phyloP scores from a whole-genome alignment of 768 basidiomycete species.

The Russula foetens region DNA sequence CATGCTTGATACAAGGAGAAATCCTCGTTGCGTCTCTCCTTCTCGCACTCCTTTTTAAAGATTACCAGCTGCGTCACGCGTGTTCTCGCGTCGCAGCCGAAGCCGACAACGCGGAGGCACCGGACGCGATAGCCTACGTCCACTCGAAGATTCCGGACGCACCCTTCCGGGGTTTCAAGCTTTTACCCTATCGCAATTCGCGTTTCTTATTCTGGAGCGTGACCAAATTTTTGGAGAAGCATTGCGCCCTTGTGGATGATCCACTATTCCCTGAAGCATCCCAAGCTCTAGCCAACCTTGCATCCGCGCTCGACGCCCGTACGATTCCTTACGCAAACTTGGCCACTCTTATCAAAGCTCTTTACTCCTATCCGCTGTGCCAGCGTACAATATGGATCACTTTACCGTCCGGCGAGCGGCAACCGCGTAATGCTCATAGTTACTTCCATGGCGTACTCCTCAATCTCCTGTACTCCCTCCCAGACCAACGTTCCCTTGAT shows the following conservation, averaged over 20 bases:
- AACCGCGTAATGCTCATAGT: slow-evolving; percentile 21
- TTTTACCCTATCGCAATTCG: not conserved
- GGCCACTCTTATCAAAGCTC: slow-evolving; percentile 14
- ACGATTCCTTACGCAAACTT: slow-evolving; percentile 2
- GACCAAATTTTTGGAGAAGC: slow-evolving; percentile 19
- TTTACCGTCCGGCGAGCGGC: slow-evolving; percentile 6
- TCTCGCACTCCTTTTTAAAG: slow-evolving; percentile 56
- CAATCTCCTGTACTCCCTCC: slow-evolving; percentile 17
- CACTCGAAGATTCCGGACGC: slow-evolving; percentile 21
- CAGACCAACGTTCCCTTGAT: not conserved
- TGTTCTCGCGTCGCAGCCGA: slow-evolving; percentile 24
- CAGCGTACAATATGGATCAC: slow-evolving; percentile 22
- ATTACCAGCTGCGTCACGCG: slow-evolving; percentile 40
- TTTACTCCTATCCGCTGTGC: slow-evolving; percentile 23
- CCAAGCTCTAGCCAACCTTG: slow-evolving; percentile 18
- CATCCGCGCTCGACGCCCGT: slow-evolving; percentile 6
- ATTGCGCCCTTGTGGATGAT: slow-evolving; percentile 4
- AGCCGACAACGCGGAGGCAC: slow-evolving; percentile 20
- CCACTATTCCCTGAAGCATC: slow-evolving; percentile 15
- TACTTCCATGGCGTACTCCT: slow-evolving; percentile 29
- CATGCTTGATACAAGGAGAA: slow-evolving; percentile 70
- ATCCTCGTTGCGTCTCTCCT: slow-evolving; percentile 68
- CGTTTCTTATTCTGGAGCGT: not conserved
- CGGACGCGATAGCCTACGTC: slow-evolving; percentile 19
- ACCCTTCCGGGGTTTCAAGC: slow-evolving; percentile 2